These are phyloP conservation scores for Metarhizium humberi DNA, from an alignment of 2,329 filamentous ascomycete species.

Conservation along the genomic window DNA sequence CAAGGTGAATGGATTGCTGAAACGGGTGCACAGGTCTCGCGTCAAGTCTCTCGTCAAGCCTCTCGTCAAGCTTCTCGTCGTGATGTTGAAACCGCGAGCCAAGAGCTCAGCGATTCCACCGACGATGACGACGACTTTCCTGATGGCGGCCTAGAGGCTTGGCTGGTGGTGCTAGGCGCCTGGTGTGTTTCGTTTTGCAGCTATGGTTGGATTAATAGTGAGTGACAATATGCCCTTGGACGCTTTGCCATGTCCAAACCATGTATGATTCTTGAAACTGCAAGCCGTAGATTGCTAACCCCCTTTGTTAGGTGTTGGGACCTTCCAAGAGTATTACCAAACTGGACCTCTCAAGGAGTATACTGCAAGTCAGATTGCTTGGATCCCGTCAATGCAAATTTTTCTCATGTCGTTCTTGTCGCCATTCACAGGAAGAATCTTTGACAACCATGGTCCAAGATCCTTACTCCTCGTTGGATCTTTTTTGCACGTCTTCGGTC, in stretches of 20 bases:
- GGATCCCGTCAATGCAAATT: conserved; percentile 48
- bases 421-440: conserved; percentile 24
- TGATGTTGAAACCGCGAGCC: neutral
- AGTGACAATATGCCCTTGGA: neutral
- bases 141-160: conserved; percentile 20
- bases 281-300: conserved; percentile 2
- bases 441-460: conserved; percentile 53
- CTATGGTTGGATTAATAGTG: conserved; percentile 20
- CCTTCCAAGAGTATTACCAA: conserved; percentile 52
- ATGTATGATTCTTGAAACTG: neutral
- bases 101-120: neutral
- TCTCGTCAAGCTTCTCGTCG: conserved; percentile 3
- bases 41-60: conserved; percentile 2
- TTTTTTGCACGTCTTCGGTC: conserved; percentile 47
- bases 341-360: conserved; percentile 35
- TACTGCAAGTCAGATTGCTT: conserved; percentile 47
- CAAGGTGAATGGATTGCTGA: conserved; percentile 6
- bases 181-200: conserved; percentile 27
- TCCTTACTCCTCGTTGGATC: conserved; percentile 42
- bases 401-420: conserved; percentile 6
- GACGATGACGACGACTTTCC: conserved; percentile 5
- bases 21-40: conserved; percentile 2
- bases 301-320: conserved; percentile 27
- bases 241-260: neutral
- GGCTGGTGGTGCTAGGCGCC: conserved; percentile 24